A percentile compares a stretch with the other conserved stretches of the same genome.
Conservation (phyloP, 768 basidiomycete species). For the Leccinellum luteum region DNA sequence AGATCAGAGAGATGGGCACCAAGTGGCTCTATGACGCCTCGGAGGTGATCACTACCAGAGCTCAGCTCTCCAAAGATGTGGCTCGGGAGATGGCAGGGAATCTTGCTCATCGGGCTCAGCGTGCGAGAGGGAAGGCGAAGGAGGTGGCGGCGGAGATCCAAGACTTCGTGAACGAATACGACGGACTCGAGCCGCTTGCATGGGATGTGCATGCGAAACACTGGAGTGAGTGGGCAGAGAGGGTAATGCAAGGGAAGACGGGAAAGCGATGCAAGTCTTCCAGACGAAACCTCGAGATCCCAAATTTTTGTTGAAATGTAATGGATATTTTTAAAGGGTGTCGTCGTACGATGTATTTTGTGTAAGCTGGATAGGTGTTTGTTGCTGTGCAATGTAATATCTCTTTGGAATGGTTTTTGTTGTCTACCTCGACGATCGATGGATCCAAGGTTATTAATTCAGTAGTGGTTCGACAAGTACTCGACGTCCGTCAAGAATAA, state of each 20-base stretch:
- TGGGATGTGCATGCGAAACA: constrained; percentile 19
- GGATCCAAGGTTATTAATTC: neutral
- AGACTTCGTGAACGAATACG: constrained; percentile 20
- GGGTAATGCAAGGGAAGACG: constrained; percentile 4
- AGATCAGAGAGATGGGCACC: constrained; percentile 48
- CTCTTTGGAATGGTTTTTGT: neutral
- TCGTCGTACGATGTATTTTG: constrained; percentile 22
- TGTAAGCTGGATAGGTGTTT: constrained; percentile 16
- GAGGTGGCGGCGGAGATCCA: constrained; percentile 38
- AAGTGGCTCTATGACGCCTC: constrained; percentile 44
- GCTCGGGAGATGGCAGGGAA: constrained; percentile 41
- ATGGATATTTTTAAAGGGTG: neutral
- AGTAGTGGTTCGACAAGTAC: no score
- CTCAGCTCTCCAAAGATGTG: constrained; percentile 40
- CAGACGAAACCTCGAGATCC: constrained; percentile 11
- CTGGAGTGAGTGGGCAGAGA: constrained; percentile 21
- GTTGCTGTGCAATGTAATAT: neutral
- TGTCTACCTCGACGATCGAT: neutral
- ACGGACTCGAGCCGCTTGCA: constrained; percentile 13
- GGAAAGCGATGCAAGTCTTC: constrained; percentile 12
- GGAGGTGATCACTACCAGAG: constrained; percentile 40
- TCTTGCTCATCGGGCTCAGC: constrained; percentile 35
- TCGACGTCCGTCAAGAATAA: neutral
- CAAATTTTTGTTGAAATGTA: constrained; percentile 12
- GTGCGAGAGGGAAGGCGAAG: constrained; percentile 47